Percentiles rank a stretch among this genome's conserved stretches.
Conservation (phyloP, 805 yeast genomes). For the Brettanomyces naardenensis region DNA sequence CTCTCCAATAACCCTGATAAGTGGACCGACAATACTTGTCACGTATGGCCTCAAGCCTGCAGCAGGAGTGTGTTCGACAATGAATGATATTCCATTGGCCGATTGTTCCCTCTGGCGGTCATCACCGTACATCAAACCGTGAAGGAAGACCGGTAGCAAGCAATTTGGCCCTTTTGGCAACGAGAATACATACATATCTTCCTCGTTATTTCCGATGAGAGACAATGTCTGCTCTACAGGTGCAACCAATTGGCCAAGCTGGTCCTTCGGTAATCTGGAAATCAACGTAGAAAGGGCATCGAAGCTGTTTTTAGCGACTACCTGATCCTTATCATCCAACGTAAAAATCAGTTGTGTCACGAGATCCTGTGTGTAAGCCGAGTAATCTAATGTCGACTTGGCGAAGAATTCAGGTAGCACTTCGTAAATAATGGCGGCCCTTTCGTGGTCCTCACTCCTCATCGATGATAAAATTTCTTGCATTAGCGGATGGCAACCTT, state of each 20-base stretch:
- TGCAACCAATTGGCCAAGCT: constrained; percentile 65
- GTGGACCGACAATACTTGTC: constrained; percentile 91
- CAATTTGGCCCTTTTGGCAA: constrained; percentile 81
- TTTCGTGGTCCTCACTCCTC: constrained; percentile 63
- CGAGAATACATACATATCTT: constrained; percentile 66
- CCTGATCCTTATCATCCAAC: constrained; percentile 60
- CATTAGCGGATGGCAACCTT: constrained; percentile 77
- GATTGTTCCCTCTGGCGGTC: constrained; percentile 76
- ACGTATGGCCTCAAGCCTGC: constrained; percentile 77
- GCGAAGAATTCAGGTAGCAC: constrained; percentile 69
- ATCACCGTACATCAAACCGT: constrained; percentile 92
- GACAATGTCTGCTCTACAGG: constrained; percentile 74
- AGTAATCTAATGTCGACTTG: constrained; percentile 58
- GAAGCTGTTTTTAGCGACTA: constrained; percentile 58
- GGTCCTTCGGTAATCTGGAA: constrained; percentile 65
- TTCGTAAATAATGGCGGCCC: constrained; percentile 54
- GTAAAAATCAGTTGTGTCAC: constrained; percentile 61
- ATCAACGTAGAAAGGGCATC: constrained; percentile 60
- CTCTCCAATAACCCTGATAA: constrained; percentile 97
- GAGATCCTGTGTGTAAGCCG: constrained; percentile 68
- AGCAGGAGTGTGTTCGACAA: constrained; percentile 83
- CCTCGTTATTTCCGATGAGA: constrained; percentile 52
- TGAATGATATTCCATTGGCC: constrained; percentile 82
- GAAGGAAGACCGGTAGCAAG: constrained; percentile 83
- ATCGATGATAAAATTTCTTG: constrained; percentile 71